Conservation (phyloP, 2,329 filamentous ascomycete species). For the Didymella arachidicola region DNA sequence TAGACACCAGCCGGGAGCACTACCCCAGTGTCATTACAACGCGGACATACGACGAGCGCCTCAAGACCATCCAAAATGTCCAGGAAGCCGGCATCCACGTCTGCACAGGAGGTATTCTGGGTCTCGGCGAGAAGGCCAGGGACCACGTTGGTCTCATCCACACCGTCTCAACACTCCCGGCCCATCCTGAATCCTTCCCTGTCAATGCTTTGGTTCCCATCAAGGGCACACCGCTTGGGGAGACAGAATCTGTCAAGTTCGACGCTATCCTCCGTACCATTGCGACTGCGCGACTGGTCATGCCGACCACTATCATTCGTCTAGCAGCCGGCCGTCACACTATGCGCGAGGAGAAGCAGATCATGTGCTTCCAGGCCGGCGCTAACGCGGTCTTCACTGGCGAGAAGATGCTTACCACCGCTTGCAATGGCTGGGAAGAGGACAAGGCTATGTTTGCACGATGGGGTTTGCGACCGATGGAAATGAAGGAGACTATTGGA, state of each 20-base stretch:
- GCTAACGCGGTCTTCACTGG: constrained; percentile 96
- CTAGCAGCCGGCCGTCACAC: constrained; percentile 85
- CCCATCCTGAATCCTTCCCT: constrained; percentile 88
- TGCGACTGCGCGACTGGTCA: constrained; percentile 80
- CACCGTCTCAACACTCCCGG: constrained; percentile 80
- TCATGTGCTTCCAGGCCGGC: constrained; percentile 86
- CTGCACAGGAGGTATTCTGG: constrained; percentile 88
- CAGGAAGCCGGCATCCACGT: constrained; percentile 88
- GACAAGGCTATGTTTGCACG: constrained; percentile 82
- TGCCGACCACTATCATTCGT: constrained; percentile 86
- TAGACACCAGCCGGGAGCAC: constrained; percentile 88
- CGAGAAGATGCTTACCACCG: constrained; percentile 94
- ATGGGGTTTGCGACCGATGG: constrained; percentile 84
- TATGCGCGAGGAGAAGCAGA: constrained; percentile 87
- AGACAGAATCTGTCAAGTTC: constrained; percentile 75
- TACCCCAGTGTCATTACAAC: constrained; percentile 89
- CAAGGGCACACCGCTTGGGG: constrained; percentile 84
- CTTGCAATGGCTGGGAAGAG: constrained; percentile 90
- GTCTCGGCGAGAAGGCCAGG: constrained; percentile 77
- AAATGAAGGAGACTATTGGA: constrained; percentile 46
- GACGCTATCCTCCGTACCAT: constrained; percentile 82
- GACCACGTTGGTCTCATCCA: constrained; percentile 85
- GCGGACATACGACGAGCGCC: constrained; percentile 83
- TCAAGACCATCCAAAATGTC: constrained; percentile 80
- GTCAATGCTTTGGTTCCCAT: constrained; percentile 92